These are phyloP conservation scores for Xylaria sp. DNA, from an alignment of 2,329 filamentous ascomycete genomes.

Conservation along the genomic window DNA sequence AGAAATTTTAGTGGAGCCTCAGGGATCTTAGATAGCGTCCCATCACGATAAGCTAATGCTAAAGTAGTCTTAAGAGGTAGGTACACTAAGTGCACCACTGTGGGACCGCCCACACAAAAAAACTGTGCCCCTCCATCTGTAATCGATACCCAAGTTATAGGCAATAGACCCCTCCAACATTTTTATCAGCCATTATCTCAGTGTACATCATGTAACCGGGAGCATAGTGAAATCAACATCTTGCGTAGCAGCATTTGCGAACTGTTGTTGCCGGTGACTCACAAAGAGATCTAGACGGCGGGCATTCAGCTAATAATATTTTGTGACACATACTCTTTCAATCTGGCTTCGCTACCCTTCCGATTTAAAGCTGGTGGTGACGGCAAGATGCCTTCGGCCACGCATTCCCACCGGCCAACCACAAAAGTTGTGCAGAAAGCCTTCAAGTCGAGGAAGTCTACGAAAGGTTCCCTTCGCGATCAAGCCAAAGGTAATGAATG, in stretches of 20 bases:
- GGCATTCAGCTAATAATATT: not conserved
- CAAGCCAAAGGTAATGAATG: conserved; percentile 76
- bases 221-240: not conserved
- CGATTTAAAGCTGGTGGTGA: conserved; percentile 85
- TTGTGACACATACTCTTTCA: conserved; percentile 48
- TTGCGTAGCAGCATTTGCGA: not conserved
- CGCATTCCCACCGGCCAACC: conserved; percentile 90
- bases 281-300: not conserved
- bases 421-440: conserved; percentile 89
- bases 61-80: not conserved
- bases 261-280: conserved; percentile 13
- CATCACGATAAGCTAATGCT: conserved; percentile 26
- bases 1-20: conserved; percentile 40
- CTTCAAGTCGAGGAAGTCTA: conserved; percentile 92
- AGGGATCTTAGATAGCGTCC: conserved; percentile 20
- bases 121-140: conserved; percentile 39
- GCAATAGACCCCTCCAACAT: conserved; percentile 37
- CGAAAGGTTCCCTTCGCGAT: conserved; percentile 88
- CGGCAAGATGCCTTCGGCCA: conserved; percentile 78
- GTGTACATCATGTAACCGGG: not conserved
- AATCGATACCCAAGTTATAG: conserved; percentile 25
- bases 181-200: conserved; percentile 17
- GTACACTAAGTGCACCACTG: conserved; percentile 4
- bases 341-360: conserved; percentile 79
- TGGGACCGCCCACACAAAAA: conserved; percentile 35